phyloP scores from a whole-genome alignment of 805 yeast genomes.

The Diddensiella transvaalensis region DNA sequence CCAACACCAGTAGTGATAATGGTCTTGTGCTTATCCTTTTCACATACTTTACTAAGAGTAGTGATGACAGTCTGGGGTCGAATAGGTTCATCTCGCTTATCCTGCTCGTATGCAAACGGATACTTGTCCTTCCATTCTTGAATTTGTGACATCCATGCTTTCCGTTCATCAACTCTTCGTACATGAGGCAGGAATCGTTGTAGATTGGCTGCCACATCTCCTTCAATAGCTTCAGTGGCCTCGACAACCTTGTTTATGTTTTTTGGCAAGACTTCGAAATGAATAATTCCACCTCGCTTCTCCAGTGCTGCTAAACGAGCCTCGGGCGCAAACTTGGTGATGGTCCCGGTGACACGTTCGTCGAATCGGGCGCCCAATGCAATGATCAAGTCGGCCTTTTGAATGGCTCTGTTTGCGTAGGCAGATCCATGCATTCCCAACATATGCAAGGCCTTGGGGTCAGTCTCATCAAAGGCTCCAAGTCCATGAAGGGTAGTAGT shows the following conservation, averaged over 20 bases:
- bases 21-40: constrained; percentile 61
- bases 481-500: constrained; percentile 93
- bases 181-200: constrained; percentile 69
- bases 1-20: constrained; percentile 98
- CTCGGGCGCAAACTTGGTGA: constrained; percentile 86
- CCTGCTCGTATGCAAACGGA: constrained; percentile 79
- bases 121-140: constrained; percentile 79
- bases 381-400: constrained; percentile 85
- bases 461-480: constrained; percentile 91
- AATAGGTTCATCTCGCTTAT: constrained; percentile 50
- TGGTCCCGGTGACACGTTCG: constrained; percentile 92
- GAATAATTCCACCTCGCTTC: constrained; percentile 91
- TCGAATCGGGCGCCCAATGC: constrained; percentile 98
- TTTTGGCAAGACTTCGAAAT: constrained; percentile 93
- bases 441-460: constrained; percentile 89
- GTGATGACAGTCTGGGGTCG: constrained; percentile 90
- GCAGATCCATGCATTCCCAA: constrained; percentile 98
- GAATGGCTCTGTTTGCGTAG: constrained; percentile 92
- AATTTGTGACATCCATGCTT: constrained; percentile 74
- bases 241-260: constrained; percentile 94
- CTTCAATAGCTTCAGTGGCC: constrained; percentile 95
- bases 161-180: constrained; percentile 56
- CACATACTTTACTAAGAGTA: constrained; percentile 72
- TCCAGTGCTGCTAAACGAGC: constrained; percentile 87
- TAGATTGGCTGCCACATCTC: constrained; percentile 84